Evolutionary conservation across 164 flowering plant species (phyloP), one percentile per base, ranked within the genome.

Genomic region (Magnolia officinalis): DNA sequence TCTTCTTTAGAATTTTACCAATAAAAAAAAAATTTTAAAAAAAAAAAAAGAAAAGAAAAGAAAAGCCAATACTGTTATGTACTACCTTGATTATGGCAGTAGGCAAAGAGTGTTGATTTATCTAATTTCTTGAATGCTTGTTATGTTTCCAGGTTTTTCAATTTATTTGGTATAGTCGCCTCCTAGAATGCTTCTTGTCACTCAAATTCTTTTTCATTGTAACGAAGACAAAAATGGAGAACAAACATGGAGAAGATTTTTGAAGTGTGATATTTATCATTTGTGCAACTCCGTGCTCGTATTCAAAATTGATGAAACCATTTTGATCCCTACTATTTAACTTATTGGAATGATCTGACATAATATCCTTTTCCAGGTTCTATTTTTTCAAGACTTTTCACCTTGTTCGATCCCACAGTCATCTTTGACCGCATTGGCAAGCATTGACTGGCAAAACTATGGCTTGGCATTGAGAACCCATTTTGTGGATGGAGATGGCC

Each of bases 401-500:
- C 92, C 92, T 20, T 78, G 87, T 77, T 63, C 87, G 65, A 83
- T 88, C 51, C 78, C 90, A 29, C 82, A 78, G n/a, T 75, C 90
- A 67, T 80, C 83, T 76, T 74, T 91, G 65, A 86, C 83, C 81
- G 90, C 88, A 67, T 74, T 93, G 83, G 81, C 80, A 72, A 87
- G 87, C 80, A 83, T 92, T 70, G 88, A 90, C 74, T 93, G 98
- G 99, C 87, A 87, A 82, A 86, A 79, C 70, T 93, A 89, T 82
- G 97, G 98, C 52, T 80, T 93, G 82, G 70, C 78, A 74, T 71
- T 95, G 74, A 83, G 64, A 74, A 20, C 65, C 50, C 84, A 80
- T 72, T 50, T 74, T 68, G 55, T 78, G 24, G 87, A 83, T 75
- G 79, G 80, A 72, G 87, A 83, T 71, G 88, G 89, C 68, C 37